Conservation (phyloP, 495 filamentous ascomycete genomes). For the Penicillium lividum region DNA sequence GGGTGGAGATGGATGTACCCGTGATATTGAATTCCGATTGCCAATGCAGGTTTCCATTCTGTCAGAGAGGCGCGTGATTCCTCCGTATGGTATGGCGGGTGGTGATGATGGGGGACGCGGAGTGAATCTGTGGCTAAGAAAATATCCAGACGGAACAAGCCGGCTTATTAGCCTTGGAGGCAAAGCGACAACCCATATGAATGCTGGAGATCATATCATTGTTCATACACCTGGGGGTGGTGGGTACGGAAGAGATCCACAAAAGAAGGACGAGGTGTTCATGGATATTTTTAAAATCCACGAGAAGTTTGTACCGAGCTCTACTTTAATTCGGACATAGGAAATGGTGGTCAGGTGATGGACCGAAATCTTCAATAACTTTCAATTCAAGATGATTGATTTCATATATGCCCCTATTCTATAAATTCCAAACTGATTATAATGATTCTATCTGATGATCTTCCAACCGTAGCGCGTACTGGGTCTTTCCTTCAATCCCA, state of each 20-base stretch:
- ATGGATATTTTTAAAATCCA: conserved; percentile 13
- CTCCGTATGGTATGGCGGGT: conserved; percentile 81
- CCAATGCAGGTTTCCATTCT: conserved; percentile 81
- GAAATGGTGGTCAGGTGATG: neutral
- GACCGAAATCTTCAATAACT: no score
- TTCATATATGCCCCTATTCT: neutral
- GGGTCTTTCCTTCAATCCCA: neutral
- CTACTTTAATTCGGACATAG: conserved; percentile 1
- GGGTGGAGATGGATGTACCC: conserved; percentile 37
- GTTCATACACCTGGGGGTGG: conserved; percentile 50
- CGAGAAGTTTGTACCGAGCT: conserved; percentile 11
- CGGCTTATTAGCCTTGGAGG: conserved; percentile 73
- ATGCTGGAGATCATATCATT: conserved; percentile 77
- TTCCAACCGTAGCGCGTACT: neutral
- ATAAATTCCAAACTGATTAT: neutral
- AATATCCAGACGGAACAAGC: conserved; percentile 42
- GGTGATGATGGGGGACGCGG: conserved; percentile 62
- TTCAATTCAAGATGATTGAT: neutral
- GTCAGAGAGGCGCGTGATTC: conserved; percentile 76
- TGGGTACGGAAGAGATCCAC: conserved; percentile 34
- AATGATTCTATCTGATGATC: neutral
- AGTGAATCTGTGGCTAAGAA: conserved; percentile 49
- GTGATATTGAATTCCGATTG: conserved; percentile 33
- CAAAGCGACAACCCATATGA: conserved; percentile 82
- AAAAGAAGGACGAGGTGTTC: conserved; percentile 7